A percentile compares a stretch with the other conserved stretches of the same genome.
Conservation (phyloP, 2,329 filamentous ascomycete species). For the Didymella pomorum region DNA sequence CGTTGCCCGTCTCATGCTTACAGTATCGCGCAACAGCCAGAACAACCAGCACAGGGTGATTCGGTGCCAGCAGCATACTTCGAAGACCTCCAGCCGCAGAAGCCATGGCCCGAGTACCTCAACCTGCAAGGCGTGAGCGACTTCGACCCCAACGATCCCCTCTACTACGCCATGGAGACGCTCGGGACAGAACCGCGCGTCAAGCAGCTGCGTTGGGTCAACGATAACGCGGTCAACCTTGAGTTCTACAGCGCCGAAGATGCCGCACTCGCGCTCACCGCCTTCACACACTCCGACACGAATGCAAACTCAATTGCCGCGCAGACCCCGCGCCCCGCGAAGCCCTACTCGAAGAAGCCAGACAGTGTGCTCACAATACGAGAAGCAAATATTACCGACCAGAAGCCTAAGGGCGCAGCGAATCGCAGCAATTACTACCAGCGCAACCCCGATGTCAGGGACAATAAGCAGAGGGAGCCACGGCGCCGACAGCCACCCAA, state of each 20-base stretch:
- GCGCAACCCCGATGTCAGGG: constrained; percentile 84
- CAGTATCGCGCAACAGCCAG: constrained; percentile 8
- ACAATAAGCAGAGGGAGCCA: constrained; percentile 51
- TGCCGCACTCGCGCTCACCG: constrained; percentile 62
- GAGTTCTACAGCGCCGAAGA: constrained; percentile 69
- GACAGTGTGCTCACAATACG: constrained; percentile 76
- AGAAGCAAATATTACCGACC: constrained; percentile 76
- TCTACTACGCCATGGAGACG: constrained; percentile 75
- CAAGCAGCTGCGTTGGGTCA: constrained; percentile 83
- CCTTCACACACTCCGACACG: constrained; percentile 61
- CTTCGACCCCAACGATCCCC: constrained; percentile 81
- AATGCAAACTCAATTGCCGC: constrained; percentile 57
- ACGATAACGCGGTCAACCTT: constrained; percentile 89
- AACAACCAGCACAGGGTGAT: constrained; percentile 22
- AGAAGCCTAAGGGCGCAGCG: constrained; percentile 80
- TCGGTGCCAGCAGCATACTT: constrained; percentile 46
- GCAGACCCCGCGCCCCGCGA: constrained; percentile 70
- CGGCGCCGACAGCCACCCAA: constrained; percentile 61
- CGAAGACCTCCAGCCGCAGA: constrained; percentile 40
- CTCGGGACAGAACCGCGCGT: constrained; percentile 65
- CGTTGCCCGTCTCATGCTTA: constrained; percentile 12
- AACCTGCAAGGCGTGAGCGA: constrained; percentile 84
- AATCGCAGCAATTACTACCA: constrained; percentile 90
- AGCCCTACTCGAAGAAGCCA: constrained; percentile 72
- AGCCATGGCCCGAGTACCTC: constrained; percentile 68